Evolutionary conservation across 495 filamentous ascomycete species (phyloP), one percentile per base, ranked within the genome.

Genomic region (Penicillium lividum): DNA sequence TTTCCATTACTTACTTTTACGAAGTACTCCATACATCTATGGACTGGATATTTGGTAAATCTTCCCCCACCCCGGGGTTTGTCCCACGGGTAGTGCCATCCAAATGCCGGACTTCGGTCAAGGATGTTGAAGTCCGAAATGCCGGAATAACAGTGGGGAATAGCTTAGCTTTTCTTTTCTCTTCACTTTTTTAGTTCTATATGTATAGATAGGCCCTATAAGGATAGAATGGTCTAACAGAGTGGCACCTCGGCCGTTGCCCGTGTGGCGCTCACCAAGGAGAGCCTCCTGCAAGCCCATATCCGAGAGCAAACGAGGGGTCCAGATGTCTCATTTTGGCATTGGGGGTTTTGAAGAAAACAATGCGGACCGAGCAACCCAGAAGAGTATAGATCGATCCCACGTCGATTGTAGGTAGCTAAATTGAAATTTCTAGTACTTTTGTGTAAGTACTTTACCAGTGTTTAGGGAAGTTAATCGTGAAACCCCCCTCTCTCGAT

Each of bases 321-420:
- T 31, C 34, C 30, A 27, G 33, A 52, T 52, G 50, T 52, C 33
- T 52, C 50, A 52, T 52, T 52, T 27, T n/a, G 29, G 22, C 11
- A 34, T 16, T 52, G 28, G 4, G 22, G 25, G 30, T 53, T 29
- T 29, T 30, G 18, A 3, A 31, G 10, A 4, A 27, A 40, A 13
- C 3, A 7, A 4, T 3, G 36, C 53, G 42, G 53, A 67, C 58
- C 51, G 45, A 42, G 58, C 29, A 54, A 43, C 63, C 63, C 49
- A 63, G 57, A 66, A 61, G 42, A 68, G 63, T 57, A 63, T 66
- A 63, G 66, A 57, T 68, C 64, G 55, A 67, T 58, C 57, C 64
- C 62, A 58, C 58, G 66, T 66, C 66, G 66, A 68, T 69, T 59
- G 60, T 47, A 45, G 30, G 43, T 51, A 62, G 53, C 34, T 67